Base-by-base conservation (phyloP, 495 filamentous ascomycete species). In the Penicillium ochrochloron region DNA sequence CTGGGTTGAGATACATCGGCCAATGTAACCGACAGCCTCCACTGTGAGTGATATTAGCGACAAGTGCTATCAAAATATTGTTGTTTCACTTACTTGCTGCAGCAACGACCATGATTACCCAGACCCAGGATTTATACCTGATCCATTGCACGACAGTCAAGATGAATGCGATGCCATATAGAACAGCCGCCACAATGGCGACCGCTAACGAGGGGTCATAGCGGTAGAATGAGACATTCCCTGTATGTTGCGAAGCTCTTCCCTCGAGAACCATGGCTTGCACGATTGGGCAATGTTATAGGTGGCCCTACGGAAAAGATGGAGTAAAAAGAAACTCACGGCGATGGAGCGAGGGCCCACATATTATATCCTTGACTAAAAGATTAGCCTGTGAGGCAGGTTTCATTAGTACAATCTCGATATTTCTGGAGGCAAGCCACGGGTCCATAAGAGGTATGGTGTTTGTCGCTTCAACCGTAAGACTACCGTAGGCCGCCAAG, bases 131-230 rank as follows among this genome's bases (percentile, higher is more conserved):
- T 60, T 72, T 75, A 60, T 77, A 77, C 33, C 75, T 66, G 53
- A 84, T 60, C 57, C 73, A 82, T 67, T 80, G 77, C 10, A 78
- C 62, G 1, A 73, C 44, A 0, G 80, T 79, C 42, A 72, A 70
- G 10, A 79, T 6, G 34, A 80, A 76, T 0, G 73, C 60, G 34
- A 78, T 44, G 19, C 66, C 54, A 66, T 87, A 89, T 29, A 88
- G 72, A 21, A 79, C 71, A 51, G 69, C 68, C 59, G 86, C 84
- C 33, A 86, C 73, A 8, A 76, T 70, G 9, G 84, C 82, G 2
- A 80, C 82, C 8, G 74, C 67, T 6, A 83, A 34, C 0, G 80
- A 84, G 7, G 85, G 84, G 11, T 82, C 23, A 64, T 87, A 88
- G 19, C 78, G 66, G 73, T 85, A 87, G 44, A 46, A 61, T 1